Conservation (phyloP, 441 rosid genomes). For the Jatropha multifida region DNA sequence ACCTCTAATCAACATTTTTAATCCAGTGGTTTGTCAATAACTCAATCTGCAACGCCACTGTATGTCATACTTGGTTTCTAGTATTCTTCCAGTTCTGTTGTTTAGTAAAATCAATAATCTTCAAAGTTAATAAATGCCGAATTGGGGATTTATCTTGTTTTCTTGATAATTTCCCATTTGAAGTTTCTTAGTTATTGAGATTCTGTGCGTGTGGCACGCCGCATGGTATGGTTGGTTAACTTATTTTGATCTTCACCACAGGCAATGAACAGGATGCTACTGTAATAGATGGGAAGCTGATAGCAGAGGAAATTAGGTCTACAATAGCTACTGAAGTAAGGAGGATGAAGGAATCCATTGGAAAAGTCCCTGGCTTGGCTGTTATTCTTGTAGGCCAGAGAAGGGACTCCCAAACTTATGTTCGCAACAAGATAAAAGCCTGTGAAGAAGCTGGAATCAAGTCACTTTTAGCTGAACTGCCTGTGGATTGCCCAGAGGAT, state of each 20-base stretch:
- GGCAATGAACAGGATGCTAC: constrained; percentile 42
- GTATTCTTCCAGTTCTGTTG: background rate
- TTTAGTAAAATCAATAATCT: background rate
- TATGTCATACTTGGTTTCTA: background rate
- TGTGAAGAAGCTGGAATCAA: constrained; percentile 86
- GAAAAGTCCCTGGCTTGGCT: constrained; percentile 86
- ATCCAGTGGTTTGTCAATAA: no score
- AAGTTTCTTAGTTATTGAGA: background rate
- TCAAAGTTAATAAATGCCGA: background rate
- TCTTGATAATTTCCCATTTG: background rate
- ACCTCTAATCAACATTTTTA: no score
- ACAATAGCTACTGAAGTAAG: constrained; percentile 54
- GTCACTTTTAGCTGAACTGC: constrained; percentile 58
- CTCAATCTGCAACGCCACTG: no score
- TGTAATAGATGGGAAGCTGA: constrained; percentile 71
- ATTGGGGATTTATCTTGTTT: background rate
- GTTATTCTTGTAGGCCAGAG: constrained; percentile 83
- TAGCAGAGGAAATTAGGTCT: constrained; percentile 72
- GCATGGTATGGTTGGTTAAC: background rate
- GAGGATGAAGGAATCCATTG: constrained; percentile 67
- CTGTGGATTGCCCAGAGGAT: constrained; percentile 57
- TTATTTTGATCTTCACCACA: constrained; percentile 27
- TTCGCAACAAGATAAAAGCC: constrained; percentile 77
- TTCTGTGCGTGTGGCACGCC: background rate
- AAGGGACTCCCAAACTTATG: constrained; percentile 80